Conservation (phyloP, 78 protist genomes). For the slime mould (Dictyostelium discoideum) region DNA sequence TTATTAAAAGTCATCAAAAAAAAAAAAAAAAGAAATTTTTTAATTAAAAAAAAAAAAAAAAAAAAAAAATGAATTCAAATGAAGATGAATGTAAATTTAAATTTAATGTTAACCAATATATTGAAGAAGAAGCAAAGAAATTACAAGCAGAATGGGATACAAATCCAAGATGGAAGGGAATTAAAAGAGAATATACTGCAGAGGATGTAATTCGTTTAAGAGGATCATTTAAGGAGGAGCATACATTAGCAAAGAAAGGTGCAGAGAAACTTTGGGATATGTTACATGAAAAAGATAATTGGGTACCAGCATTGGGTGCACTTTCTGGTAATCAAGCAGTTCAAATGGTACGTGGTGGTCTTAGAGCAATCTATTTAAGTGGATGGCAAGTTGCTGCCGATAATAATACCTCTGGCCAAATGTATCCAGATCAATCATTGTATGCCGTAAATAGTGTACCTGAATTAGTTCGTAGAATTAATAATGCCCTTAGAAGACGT, state of each 20-base stretch:
- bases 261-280: constrained; percentile 49
- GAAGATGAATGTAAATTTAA: constrained; percentile 12
- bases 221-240: constrained; percentile 79
- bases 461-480: constrained; percentile 55
- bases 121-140: constrained; percentile 50
- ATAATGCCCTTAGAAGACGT: constrained; percentile 45
- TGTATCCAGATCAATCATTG: constrained; percentile 75
- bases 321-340: constrained; percentile 74
- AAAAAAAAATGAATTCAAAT: not conserved
- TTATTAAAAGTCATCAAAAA: not conserved
- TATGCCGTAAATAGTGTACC: constrained; percentile 76
- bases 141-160: constrained; percentile 82
- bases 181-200: constrained; percentile 85
- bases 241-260: constrained; percentile 41
- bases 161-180: constrained; percentile 85
- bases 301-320: constrained; percentile 68
- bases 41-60: not conserved
- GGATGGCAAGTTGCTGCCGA: constrained; percentile 81
- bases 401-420: constrained; percentile 69
- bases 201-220: constrained; percentile 89
- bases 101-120: constrained; percentile 39
- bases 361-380: constrained; percentile 45
- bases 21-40: no score
- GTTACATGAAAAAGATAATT: constrained; percentile 34
- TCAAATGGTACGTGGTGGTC: constrained; percentile 72